phyloP scores from a whole-genome alignment of 768 basidiomycete genomes.

The Nidula microcarpa region DNA sequence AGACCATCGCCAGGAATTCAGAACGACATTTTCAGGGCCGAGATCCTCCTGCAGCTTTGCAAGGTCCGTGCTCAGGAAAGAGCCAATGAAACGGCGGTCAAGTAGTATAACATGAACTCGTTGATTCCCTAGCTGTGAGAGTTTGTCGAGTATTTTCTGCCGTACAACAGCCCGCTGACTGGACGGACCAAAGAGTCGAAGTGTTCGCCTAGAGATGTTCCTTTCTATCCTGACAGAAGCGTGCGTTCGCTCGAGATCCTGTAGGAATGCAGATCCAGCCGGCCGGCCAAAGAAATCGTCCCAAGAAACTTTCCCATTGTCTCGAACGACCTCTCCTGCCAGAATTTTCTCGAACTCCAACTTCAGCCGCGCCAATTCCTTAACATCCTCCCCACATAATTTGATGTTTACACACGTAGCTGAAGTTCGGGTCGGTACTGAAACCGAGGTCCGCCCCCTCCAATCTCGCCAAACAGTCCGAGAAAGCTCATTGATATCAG shows the following conservation, averaged over 20 bases:
- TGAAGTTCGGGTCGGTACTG: neutral
- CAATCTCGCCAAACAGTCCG: constrained; percentile 34
- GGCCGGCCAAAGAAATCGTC: constrained; percentile 53
- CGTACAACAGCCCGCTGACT: constrained; percentile 35
- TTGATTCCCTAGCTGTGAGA: constrained; percentile 38
- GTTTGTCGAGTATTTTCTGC: constrained; percentile 41
- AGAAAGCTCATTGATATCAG: constrained; percentile 33
- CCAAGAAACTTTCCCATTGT: constrained; percentile 57
- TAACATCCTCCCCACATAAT: constrained; percentile 46
- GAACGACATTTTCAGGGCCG: constrained; percentile 52
- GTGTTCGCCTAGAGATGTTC: constrained; percentile 33
- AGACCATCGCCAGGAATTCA: constrained; percentile 39
- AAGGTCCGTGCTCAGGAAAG: constrained; percentile 46
- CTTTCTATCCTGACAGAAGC: constrained; percentile 39
- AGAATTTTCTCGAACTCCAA: constrained; percentile 57
- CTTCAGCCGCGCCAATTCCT: constrained; percentile 54
- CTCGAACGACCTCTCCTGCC: constrained; percentile 54
- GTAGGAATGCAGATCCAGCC: constrained; percentile 42
- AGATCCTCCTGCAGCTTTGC: constrained; percentile 40
- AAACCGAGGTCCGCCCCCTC: constrained; percentile 1
- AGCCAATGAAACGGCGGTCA: constrained; percentile 37
- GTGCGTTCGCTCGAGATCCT: constrained; percentile 32
- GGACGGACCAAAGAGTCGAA: constrained; percentile 55
- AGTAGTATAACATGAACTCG: constrained; percentile 43
- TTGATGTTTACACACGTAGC: constrained; percentile 31